Conservation (phyloP, 1,139 yeast genomes). For the Candida dubliniensis region DNA sequence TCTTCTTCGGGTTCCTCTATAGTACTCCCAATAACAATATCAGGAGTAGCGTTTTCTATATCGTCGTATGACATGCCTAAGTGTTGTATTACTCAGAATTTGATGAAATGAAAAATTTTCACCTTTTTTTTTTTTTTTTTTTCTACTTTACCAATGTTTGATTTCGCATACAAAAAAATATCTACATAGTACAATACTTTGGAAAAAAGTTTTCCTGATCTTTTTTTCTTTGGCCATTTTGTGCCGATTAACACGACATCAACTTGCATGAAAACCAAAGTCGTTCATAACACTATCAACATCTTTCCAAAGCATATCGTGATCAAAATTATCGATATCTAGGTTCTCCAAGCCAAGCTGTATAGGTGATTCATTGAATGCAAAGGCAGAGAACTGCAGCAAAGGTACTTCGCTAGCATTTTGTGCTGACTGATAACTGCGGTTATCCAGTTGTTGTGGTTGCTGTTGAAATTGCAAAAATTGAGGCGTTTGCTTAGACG, state of each 20-base stretch:
- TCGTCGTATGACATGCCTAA: conserved; percentile 55
- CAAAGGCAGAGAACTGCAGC: conserved; percentile 9
- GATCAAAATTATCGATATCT: conserved; percentile 39
- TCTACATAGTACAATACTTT: not conserved
- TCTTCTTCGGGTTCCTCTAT: conserved; percentile 44
- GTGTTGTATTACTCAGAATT: not conserved
- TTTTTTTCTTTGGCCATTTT: too few species aligned
- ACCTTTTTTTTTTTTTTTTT: too few species aligned
- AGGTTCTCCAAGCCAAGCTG: conserved; percentile 34
- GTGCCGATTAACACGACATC: conserved; percentile 7
- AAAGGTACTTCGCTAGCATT: conserved; percentile 14
- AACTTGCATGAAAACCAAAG: conserved; percentile 71
- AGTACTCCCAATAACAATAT: conserved; percentile 78
- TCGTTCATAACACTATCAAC: conserved; percentile 92
- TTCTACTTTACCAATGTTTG: too few species aligned
- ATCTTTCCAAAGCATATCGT: conserved; percentile 82
- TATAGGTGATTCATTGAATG: conserved; percentile 32
- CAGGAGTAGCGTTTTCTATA: conserved; percentile 82
- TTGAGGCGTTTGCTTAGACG: not conserved
- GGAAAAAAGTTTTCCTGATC: too few species aligned
- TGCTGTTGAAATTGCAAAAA: conserved; percentile 3
- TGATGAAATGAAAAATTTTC: too few species aligned
- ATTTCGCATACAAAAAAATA: conserved; percentile 3
- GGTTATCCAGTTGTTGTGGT: conserved; percentile 1
- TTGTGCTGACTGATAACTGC: conserved; percentile 6